Evolutionary conservation across 108 stramenopile species (phyloP).

Genomic region (Pseudonitzschia delicatissima): DNA sequence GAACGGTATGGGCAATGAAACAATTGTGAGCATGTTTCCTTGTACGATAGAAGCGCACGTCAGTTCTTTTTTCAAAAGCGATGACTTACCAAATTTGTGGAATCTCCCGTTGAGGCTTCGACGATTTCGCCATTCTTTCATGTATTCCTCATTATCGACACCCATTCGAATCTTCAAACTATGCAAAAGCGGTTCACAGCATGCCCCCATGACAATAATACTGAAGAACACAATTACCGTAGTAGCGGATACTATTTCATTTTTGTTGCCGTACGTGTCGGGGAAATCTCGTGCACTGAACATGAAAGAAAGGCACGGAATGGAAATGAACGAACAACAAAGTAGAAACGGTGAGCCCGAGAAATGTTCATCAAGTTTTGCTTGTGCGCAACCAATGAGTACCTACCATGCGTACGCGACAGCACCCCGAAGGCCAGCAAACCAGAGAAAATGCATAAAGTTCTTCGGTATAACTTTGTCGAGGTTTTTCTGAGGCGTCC

Average conservation of each 20-base stretch:
- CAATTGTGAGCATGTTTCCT: not conserved
- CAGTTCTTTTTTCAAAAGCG: not conserved
- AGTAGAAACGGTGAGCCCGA: not conserved
- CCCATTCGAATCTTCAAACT: conserved; percentile 39
- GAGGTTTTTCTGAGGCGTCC: conserved; percentile 21
- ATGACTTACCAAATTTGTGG: conserved; percentile 37
- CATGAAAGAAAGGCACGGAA: not conserved
- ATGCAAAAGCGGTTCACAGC: conserved; percentile 35
- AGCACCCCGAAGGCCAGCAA: conserved; percentile 71
- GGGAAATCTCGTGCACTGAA: conserved; percentile 53
- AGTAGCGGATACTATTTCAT: conserved; percentile 45
- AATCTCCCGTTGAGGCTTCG: conserved; percentile 30
- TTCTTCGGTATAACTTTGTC: conserved; percentile 38
- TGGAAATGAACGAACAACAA: not conserved
- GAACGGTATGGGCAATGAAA: not conserved
- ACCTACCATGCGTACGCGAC: conserved; percentile 60
- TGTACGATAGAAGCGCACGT: not conserved
- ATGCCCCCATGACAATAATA: conserved; percentile 54
- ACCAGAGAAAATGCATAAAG: conserved; percentile 74
- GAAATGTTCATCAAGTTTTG: not conserved
- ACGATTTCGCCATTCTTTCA: conserved; percentile 35
- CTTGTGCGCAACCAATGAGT: too few species aligned
- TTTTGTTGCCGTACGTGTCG: conserved; percentile 41
- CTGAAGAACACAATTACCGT: conserved; percentile 59
- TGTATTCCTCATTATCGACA: conserved; percentile 59